Base-by-base conservation (phyloP, 108 stramenopile species). In the Cyclostephanos tholiformis region DNA sequence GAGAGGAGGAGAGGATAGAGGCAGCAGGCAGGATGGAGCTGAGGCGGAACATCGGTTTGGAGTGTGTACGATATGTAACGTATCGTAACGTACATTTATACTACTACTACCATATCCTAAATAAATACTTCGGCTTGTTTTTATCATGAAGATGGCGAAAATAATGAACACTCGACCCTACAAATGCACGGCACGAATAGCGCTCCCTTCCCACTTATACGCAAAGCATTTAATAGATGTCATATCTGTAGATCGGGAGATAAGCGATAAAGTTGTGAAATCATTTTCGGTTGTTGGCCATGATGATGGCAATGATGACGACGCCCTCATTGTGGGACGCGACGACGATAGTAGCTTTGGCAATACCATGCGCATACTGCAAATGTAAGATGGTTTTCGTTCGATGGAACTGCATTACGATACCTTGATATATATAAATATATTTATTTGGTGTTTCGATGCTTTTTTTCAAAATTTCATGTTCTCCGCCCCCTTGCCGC, bases 211-310 rank as follows among this genome's bases (percentile, higher is more conserved):
- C 29, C 43, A 39, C 25, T 27, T 48, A 23, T 77, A 88, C 50
- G 91, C 91, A 14, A 66, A 86, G 60, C 69, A 88, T 65, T 78
- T 84, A 9, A 63, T 82, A 41, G 74, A 79, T 57, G 85, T 88
- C 41, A 50, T 90, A 63, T 79, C 83, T 55, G 91, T 93, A 1
- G 91, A 93, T 65, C 63, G 61, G 36, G 91, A 93, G 70, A 71
- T 88, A 8, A 79, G 89, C 14, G 80, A 89, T 77, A 85, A 83
- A 58, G 88, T 90, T 7, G 52, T 73, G 46, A 88, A 90, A 69
- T 61, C 82, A 4, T 88, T 90, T 70, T 71, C 79, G 12, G 35
- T 87, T 41, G 69, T 79, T 36, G 12, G 39, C 9, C 19, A 50
- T 39, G 19, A n/a, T 41, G 48, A 14, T 2, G 4, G 8, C 38